Evolutionary conservation across 2,329 filamentous ascomycete species (phyloP), one percentile per base, ranked within the genome.

Genomic region (Lasiodiplodia sp.): DNA sequence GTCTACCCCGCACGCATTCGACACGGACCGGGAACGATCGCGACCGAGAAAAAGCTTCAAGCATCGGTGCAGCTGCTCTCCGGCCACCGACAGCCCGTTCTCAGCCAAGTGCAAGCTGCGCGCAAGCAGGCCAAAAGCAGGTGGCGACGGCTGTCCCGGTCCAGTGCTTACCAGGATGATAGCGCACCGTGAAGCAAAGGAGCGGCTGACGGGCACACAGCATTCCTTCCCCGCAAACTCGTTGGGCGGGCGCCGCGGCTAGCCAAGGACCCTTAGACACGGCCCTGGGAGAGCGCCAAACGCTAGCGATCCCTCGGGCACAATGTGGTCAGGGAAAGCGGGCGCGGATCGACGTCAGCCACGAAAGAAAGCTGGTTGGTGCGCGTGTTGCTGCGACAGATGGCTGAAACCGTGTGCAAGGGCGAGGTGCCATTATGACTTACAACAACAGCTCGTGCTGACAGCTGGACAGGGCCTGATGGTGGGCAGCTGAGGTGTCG

Each of bases 241-340:
- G 51, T 11, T 53, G 51, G 51, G 23, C 14, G 51, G 18, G n/a
- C 44, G n/a, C 44, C 44, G 44, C 21, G 44, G 44, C 44, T 47
- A n/a, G 51, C 51, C 51, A 53, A 53, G 51, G 23, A 53, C 51
- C 51, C 51, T 53, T 28, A 25, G 51, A 53, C 51, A 53, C 25
- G 51, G 51, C 28, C 28, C 25, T 53, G 23, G 51, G 51, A 53
- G 28, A 25, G 16, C 25, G 25, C 28, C 44, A n/a, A 18, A 21
- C 21, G 44, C 44, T 47, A 47, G 18, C 44, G 44, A 47, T 47
- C 44, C 44, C 44, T 10, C 44, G 21, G 44, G 44, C 44, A n/a
- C 44, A 8, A 47, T 21, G 44, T 10, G 44, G 21, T 47, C 44
- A n/a, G 44, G n/a, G 44, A 47, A 47, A 34, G 31, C 31, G 31